Base-by-base conservation (phyloP, 305 asterid genomes). In the Rubia peregrina region DNA sequence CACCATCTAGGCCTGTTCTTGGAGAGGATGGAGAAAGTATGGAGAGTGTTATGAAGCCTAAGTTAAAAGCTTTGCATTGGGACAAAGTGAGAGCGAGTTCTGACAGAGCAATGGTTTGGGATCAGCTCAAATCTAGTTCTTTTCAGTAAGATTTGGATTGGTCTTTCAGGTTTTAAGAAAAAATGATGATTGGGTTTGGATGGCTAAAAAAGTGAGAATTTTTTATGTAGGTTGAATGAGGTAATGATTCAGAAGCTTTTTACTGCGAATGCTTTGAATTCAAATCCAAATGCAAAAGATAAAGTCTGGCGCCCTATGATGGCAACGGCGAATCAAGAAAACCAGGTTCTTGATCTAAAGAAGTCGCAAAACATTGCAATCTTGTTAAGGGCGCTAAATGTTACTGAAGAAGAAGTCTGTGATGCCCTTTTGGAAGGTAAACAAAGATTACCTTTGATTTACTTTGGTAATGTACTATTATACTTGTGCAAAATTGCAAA, bases 21-120 rank as follows among this genome's bases (percentile, higher is more conserved):
- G 70, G 74, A 43, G 78, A 79, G 70, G 81, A 65, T 57, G 62
- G 73, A 38, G 83, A 67, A 56, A 79, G 48, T 73, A 88, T 80
- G 56, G 92, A 83, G 41, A 70, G 51, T 16, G 72, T 49, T n/a
- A 61, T 75, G 76, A 87, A 86, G 84, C 92, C 91, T 11, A 88
- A 80, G 86, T 77, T 89, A 76, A 92, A 92, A 77, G 85, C 98
- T 74, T 79, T 92, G 83, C 96, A 90, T 40, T 92, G 98, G 98
- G 96, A 89, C 79, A 92, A 91, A 86, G 91, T 89, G 43, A 88
- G 87, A 77, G 88, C 88, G 36, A 81, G 87, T 69, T 88, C 96
- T 30, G 91, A 91, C 51, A 82, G 85, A 75, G 86, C 83, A 48
- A 89, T 87, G 92, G 92, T 83, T 72, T 91, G 98, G 98, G 95